These are phyloP conservation scores for Heritiera littoralis DNA, from an alignment of 345 rosid species.

Conservation along the genomic window DNA sequence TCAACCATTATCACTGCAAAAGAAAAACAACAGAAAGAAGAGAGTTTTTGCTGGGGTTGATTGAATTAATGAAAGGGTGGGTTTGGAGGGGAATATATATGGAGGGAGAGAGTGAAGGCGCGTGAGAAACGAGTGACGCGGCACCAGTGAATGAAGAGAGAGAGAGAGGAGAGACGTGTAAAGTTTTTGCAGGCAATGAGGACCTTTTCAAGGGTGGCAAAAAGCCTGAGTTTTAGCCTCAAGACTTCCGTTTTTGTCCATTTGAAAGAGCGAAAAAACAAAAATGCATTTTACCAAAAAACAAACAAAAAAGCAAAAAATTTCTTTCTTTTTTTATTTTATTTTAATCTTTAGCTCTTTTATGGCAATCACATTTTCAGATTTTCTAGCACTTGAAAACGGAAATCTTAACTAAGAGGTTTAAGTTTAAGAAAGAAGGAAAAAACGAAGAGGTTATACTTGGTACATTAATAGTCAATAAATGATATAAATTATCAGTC, in stretches of 20 bases:
- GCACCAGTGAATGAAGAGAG: slow-evolving; percentile 20
- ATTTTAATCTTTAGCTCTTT: too few species aligned
- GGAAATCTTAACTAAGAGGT: too few species aligned
- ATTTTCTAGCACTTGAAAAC: too few species aligned
- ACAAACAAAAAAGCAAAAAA: too few species aligned
- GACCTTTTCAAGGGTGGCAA: background rate
- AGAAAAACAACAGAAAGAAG: background rate
- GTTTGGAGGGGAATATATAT: background rate
- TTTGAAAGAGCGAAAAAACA: background rate
- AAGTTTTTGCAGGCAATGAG: background rate
- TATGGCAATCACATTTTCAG: too few species aligned
- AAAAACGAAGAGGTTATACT: too few species aligned
- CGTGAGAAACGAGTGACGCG: slow-evolving; percentile 28
- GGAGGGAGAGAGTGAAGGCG: slow-evolving; percentile 13
- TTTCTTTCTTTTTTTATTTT: too few species aligned
- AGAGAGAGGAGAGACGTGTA: background rate
- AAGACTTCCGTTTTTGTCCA: background rate
- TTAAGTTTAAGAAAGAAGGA: too few species aligned
- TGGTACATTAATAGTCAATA: too few species aligned
- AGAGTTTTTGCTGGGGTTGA: background rate
- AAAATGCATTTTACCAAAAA: too few species aligned
- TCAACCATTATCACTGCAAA: slow-evolving; percentile 44
- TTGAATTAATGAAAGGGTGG: background rate
- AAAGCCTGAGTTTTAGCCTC: background rate
- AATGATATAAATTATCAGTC: too few species aligned